Conservation (phyloP, 2,329 filamentous ascomycete species). For the Neoscytalidium dimidiatum region DNA sequence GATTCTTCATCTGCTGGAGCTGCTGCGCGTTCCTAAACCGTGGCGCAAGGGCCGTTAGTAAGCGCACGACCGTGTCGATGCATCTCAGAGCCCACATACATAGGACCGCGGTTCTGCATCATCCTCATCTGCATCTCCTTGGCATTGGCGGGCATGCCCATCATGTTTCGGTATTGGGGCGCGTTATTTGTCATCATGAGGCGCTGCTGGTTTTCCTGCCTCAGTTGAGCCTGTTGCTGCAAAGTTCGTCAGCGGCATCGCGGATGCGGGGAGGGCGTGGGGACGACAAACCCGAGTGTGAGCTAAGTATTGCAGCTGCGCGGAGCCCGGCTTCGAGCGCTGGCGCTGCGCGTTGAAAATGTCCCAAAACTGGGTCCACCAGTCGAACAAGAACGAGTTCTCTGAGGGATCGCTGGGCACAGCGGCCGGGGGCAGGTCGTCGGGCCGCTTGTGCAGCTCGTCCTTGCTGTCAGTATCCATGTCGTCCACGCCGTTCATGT, state of each 20-base stretch:
- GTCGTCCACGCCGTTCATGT: constrained; percentile 69
- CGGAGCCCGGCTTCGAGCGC: constrained; percentile 46
- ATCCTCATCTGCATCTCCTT: constrained; percentile 68
- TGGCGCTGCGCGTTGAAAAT: constrained; percentile 79
- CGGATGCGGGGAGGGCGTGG: constrained; percentile 2
- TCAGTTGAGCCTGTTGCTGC: constrained; percentile 68
- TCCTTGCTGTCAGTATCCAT: constrained; percentile 87
- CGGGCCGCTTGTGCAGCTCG: constrained; percentile 73
- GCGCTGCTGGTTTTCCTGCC: constrained; percentile 72
- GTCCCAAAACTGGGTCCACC: constrained; percentile 98
- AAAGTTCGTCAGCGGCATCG: constrained; percentile 19
- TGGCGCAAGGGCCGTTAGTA: not conserved
- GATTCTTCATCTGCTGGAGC: constrained; percentile 60
- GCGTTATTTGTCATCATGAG: constrained; percentile 72
- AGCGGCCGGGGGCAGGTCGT: constrained; percentile 76
- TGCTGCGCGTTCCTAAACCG: constrained; percentile 59
- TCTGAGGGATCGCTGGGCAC: constrained; percentile 63
- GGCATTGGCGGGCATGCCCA: constrained; percentile 63
- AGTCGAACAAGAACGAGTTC: constrained; percentile 90
- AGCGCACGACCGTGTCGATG: not conserved
- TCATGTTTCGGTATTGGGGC: constrained; percentile 59
- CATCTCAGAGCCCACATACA: constrained; percentile 53
- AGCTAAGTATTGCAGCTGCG: constrained; percentile 71
- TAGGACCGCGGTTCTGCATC: constrained; percentile 75
- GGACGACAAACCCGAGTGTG: constrained; percentile 74